Evolutionary conservation across 768 basidiomycete genomes (phyloP).

Genomic region (Suillus subaureus): DNA sequence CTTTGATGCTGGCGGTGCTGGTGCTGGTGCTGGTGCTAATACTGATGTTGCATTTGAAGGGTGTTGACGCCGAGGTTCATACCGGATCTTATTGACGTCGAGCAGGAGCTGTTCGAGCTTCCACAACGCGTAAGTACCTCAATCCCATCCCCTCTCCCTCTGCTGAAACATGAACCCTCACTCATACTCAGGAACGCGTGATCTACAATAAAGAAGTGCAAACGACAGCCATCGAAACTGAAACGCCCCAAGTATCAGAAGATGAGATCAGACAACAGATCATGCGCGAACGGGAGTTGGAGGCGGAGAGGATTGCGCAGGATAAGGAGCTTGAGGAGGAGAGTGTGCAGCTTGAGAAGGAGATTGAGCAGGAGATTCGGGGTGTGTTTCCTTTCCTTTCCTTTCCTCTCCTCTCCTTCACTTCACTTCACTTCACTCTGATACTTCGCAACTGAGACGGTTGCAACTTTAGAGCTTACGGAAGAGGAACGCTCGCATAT

Average conservation of each 20-base stretch:
- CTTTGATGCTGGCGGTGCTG: background rate
- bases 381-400: constrained; percentile 42
- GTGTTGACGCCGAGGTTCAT: constrained; percentile 64
- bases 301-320: constrained; percentile 65
- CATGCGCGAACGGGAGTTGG: constrained; percentile 64
- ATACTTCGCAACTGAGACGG: constrained; percentile 9
- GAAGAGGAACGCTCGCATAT: constrained; percentile 86
- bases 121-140: constrained; percentile 69
- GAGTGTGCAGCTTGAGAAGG: constrained; percentile 78
- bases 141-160: background rate
- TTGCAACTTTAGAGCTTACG: constrained; percentile 62
- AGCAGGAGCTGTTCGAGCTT: constrained; percentile 88
- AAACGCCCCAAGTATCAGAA: constrained; percentile 53
- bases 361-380: constrained; percentile 85
- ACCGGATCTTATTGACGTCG: constrained; percentile 84
- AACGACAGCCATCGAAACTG: constrained; percentile 67
- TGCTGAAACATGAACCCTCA: constrained; percentile 5
- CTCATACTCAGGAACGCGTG: constrained; percentile 60
- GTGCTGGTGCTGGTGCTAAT: background rate
- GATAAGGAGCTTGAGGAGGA: constrained; percentile 85
- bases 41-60: constrained; percentile 37
- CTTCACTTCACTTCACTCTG: too few relatives aligned
- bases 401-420: too few relatives aligned
- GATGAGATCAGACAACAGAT: constrained; percentile 78
- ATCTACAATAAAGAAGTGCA: constrained; percentile 86